phyloP scores from a whole-genome alignment of 768 basidiomycete genomes.

The Collybia nuda region DNA sequence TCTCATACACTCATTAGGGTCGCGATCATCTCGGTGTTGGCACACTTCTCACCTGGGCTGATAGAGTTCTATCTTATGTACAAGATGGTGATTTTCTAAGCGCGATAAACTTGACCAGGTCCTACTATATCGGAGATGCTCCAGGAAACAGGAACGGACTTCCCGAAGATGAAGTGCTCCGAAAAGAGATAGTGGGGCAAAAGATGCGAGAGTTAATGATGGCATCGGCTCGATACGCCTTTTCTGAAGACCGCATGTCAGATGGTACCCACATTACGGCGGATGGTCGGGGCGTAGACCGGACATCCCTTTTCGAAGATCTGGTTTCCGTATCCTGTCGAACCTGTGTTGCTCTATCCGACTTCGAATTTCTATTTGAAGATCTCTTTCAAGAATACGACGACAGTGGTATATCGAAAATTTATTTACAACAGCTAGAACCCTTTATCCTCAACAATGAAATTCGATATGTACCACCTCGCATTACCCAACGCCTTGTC shows the following conservation, averaged over 20 bases:
- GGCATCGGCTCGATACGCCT: conserved; percentile 86
- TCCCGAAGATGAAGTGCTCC: conserved; percentile 60
- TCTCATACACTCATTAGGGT: conserved; percentile 41
- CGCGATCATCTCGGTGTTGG: conserved; percentile 73
- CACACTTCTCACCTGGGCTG: conserved; percentile 92
- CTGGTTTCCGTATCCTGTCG: conserved; percentile 76
- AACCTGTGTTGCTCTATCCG: conserved; percentile 77
- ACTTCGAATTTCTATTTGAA: conserved; percentile 88
- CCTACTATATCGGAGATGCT: conserved; percentile 78
- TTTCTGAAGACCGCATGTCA: conserved; percentile 92
- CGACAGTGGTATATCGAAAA: conserved; percentile 76
- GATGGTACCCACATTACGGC: conserved; percentile 82
- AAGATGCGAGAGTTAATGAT: conserved; percentile 82
- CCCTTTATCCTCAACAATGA: conserved; percentile 74
- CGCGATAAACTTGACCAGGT: conserved; percentile 83
- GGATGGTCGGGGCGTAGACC: conserved; percentile 89
- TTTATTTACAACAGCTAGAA: conserved; percentile 83
- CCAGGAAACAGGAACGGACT: conserved; percentile 88
- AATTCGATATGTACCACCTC: conserved; percentile 79
- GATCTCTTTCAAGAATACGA: conserved; percentile 92
- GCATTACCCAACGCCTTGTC: conserved; percentile 84
- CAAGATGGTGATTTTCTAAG: conserved; percentile 84
- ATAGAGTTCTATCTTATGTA: conserved; percentile 82
- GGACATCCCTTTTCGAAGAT: conserved; percentile 86
- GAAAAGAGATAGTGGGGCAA: conserved; percentile 65